Evolutionary conservation across 805 yeast species (phyloP).

Genomic region (Wickerhamiella kazuoi): DNA sequence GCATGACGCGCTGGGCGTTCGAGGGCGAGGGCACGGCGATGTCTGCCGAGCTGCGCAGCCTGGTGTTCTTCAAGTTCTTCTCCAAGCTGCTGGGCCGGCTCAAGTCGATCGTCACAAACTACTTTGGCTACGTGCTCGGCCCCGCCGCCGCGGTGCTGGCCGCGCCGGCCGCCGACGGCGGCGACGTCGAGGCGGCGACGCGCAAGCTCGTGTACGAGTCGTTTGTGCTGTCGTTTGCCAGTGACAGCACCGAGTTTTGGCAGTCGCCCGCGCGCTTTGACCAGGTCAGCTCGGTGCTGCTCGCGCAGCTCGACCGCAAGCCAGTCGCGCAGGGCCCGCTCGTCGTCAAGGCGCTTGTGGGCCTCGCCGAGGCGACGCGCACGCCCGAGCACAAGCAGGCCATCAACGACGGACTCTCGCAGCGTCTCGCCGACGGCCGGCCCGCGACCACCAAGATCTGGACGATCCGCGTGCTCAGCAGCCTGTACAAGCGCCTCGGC

Average conservation of each 20-base stretch:
- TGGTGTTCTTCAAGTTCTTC: conserved; percentile 72
- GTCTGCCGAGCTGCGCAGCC: conserved; percentile 35
- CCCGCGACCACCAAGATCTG: conserved; percentile 50
- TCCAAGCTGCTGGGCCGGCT: conserved; percentile 67
- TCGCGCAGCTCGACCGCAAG: conserved; percentile 40
- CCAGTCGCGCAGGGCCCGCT: conserved; percentile 65
- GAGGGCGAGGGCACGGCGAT: conserved; percentile 51
- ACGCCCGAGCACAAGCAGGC: conserved; percentile 49
- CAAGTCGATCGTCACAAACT: conserved; percentile 73
- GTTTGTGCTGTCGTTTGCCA: conserved; percentile 62
- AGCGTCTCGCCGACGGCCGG: conserved; percentile 45
- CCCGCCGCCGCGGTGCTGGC: conserved; percentile 28
- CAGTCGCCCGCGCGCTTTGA: conserved; percentile 72
- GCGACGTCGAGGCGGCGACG: conserved; percentile 33
- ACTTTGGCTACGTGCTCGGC: conserved; percentile 72
- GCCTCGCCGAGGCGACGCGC: conserved; percentile 48
- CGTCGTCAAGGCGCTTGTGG: conserved; percentile 60
- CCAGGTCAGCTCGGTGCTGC: conserved; percentile 40
- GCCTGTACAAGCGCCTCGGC: conserved; percentile 77
- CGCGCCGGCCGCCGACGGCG: conserved; percentile 22
- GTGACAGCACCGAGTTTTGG: conserved; percentile 93
- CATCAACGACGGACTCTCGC: conserved; percentile 44
- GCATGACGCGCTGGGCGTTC: conserved; percentile 79
- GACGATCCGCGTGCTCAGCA: conserved; percentile 65
- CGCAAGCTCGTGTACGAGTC: conserved; percentile 61